Evolutionary conservation across 192 early-diverging fungal species (phyloP), one percentile per base, ranked within the genome.

Genomic region (Podila clonocystis): DNA sequence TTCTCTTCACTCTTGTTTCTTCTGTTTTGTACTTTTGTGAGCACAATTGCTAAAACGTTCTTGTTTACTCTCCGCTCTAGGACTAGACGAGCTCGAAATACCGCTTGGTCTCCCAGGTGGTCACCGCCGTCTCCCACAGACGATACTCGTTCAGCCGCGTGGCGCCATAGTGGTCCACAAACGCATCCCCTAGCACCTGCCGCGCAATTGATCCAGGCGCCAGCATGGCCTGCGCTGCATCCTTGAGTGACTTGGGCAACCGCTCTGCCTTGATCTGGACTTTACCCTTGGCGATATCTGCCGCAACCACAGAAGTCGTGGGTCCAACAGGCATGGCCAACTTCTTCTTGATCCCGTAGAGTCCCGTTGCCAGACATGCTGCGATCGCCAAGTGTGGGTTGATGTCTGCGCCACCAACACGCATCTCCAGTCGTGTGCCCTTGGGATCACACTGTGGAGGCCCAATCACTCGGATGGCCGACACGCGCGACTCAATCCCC

Each of bases 341-440:
- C 36, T 88, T 83, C 34, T 89, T 87, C 50, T 82, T 64, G 68
- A 96, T 90, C 9, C 95, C 95, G 59, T 91, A 89, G 5, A 90
- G 82, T 6, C 95, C 95, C 65, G 89, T 89, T 12, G 89, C 92
- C 15, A 95, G 70, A 62, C 92, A 87, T 22, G 90, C 91, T 41
- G 92, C 91, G 63, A 92, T 88, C 3, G 90, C 91, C 38, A 96
- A 66, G 73, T 96, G 93, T 31, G 93, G 84, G 75, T 95, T 96
- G 45, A 92, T 90, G 82, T 96, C 95, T 33, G 93, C 91, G 17
- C 95, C 95, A n/a, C 90, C 75, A 0, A 96, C 94, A 29, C 94
- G 88, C 82, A 96, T 84, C 83, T 96, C 94, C 33, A 96, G 59
- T 52, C 94, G 89, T 1, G 92, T 92, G 12, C 91, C 86, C 52